Conservation (phyloP, 176 grass and related monocot species). For the Avena eriantha region DNA sequence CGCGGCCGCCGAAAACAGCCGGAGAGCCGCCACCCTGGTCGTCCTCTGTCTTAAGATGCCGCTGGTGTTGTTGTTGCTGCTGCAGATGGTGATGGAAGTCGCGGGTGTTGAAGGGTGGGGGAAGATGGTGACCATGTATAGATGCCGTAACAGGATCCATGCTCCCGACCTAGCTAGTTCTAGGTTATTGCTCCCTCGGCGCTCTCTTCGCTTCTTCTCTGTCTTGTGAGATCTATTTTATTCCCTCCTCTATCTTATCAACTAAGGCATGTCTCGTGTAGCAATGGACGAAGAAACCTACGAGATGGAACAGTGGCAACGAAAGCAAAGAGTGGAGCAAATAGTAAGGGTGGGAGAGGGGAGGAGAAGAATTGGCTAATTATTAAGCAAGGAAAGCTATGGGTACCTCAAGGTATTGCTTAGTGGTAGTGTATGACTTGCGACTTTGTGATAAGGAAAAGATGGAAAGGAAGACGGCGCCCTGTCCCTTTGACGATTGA, state of each 20-base stretch:
- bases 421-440: neutral
- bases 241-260: conserved; percentile 48
- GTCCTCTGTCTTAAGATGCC: conserved; percentile 71
- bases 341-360: neutral
- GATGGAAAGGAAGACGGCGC: conserved; percentile 44
- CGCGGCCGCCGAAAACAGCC: conserved; percentile 24
- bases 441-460: conserved; percentile 29
- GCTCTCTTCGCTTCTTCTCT: conserved; percentile 43
- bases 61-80: conserved; percentile 61
- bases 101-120: conserved; percentile 86
- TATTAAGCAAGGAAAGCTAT: conserved; percentile 47
- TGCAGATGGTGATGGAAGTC: conserved; percentile 78
- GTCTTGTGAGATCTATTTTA: conserved; percentile 51
- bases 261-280: conserved; percentile 50
- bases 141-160: conserved; percentile 71
- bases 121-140: conserved; percentile 80
- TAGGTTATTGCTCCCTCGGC: conserved; percentile 39
- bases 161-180: conserved; percentile 26
- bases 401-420: neutral
- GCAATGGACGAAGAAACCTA: conserved; percentile 54
- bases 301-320: conserved; percentile 65
- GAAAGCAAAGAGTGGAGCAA: conserved; percentile 41
- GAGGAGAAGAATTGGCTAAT: conserved; percentile 41
- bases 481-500: conserved; percentile 50
- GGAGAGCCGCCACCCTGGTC: conserved; percentile 58